Percentiles rank a stretch among this genome's conserved stretches.
Evolutionary conservation across 306 rosid genomes (phyloP).

Genomic region (Medicago arabica): DNA sequence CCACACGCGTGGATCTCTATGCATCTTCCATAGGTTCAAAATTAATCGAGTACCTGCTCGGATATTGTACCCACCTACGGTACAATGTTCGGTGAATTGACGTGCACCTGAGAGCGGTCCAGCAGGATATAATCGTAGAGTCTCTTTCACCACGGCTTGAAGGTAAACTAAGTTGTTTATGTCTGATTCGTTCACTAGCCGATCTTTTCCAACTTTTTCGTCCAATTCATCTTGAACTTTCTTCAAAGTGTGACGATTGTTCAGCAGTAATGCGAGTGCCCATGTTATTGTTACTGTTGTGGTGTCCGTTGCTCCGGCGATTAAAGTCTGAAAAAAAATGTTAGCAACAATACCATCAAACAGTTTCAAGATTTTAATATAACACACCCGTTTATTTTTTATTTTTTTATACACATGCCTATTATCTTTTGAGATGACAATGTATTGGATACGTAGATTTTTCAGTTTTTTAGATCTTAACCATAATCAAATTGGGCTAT

Average conservation of each 20-base stretch:
- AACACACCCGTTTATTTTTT: too few relatives aligned
- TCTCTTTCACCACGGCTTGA: constrained; percentile 29
- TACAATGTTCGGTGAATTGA: constrained; percentile 2
- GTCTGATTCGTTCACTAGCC: constrained; percentile 6
- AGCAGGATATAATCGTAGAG: constrained; percentile 20
- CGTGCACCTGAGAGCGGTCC: constrained; percentile 21
- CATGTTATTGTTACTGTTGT: constrained; percentile 20
- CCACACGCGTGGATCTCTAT: constrained; percentile 35
- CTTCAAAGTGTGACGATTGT: constrained; percentile 15
- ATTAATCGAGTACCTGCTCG: constrained; percentile 53
- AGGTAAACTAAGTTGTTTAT: constrained; percentile 27
- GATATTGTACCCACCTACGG: neutral
- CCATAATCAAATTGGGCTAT: too few relatives aligned
- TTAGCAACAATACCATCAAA: neutral
- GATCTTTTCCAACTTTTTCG: neutral
- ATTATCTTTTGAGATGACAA: too few relatives aligned
- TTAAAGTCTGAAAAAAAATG: neutral
- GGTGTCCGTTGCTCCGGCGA: constrained; percentile 7
- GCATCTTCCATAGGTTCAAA: constrained; percentile 44
- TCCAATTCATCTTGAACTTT: constrained; percentile 28
- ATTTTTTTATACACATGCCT: too few relatives aligned
- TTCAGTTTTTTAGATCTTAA: too few relatives aligned
- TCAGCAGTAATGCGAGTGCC: constrained; percentile 18
- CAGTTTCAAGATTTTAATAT: too few relatives aligned
- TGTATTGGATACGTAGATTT: too few relatives aligned